A percentile compares a stretch with the other conserved stretches of the same genome.
Evolutionary conservation across 345 rosid genomes (phyloP).

Genomic region (Dimocarpus longan): DNA sequence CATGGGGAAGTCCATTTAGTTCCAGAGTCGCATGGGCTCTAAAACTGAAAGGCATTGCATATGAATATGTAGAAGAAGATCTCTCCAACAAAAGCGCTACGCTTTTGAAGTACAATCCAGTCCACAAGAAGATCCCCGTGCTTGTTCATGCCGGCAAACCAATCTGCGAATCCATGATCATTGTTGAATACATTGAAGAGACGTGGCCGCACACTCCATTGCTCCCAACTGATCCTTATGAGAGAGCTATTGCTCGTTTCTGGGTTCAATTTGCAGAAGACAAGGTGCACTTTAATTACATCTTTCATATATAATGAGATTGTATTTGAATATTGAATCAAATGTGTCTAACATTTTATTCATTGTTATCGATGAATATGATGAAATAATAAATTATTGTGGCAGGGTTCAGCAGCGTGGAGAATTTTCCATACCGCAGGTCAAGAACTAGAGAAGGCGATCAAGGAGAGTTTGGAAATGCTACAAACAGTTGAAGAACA

Average conservation of each 20-base stretch:
- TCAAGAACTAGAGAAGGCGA: constrained; percentile 20
- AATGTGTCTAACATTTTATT: background rate
- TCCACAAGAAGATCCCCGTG: constrained; percentile 39
- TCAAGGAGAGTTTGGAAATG: constrained; percentile 15
- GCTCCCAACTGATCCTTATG: constrained; percentile 22
- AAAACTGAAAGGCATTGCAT: constrained; percentile 10
- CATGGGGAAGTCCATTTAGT: constrained; percentile 16
- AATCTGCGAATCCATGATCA: constrained; percentile 18
- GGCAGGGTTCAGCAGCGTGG: background rate
- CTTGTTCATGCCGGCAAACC: constrained; percentile 31
- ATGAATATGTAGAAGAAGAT: constrained; percentile 18
- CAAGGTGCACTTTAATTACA: background rate
- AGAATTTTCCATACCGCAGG: background rate
- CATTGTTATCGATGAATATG: too few species aligned
- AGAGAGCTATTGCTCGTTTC: constrained; percentile 7
- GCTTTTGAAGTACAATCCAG: constrained; percentile 32
- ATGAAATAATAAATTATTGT: background rate
- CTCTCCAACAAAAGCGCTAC: constrained; percentile 28
- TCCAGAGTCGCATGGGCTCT: constrained; percentile 20
- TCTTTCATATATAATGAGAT: background rate
- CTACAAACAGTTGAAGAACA: constrained; percentile 20
- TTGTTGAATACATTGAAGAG: constrained; percentile 26
- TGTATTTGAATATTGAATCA: background rate
- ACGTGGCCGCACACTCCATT: constrained; percentile 25
- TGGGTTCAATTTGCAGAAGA: constrained; percentile 14